Percentiles rank a stretch among this genome's conserved stretches.
Evolutionary conservation across 768 basidiomycete genomes (phyloP).

Genomic region (Gloeopeniophorella convolvens): DNA sequence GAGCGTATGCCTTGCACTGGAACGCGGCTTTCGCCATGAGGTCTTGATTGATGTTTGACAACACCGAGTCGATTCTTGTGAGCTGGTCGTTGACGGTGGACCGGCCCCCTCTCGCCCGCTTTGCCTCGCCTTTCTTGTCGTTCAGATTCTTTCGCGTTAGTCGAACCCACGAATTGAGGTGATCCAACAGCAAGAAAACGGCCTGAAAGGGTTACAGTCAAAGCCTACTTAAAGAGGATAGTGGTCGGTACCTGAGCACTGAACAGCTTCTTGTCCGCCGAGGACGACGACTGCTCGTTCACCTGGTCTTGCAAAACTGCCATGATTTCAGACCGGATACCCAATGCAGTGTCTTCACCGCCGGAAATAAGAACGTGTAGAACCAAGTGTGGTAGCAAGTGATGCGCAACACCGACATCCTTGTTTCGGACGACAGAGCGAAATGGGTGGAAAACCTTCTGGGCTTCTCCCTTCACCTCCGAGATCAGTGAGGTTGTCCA

Average conservation of each 20-base stretch:
- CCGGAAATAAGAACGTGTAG: constrained; percentile 80
- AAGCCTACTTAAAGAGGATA: background rate
- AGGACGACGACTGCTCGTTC: constrained; percentile 46
- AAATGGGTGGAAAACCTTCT: constrained; percentile 74
- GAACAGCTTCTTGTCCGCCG: constrained; percentile 74
- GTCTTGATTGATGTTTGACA: constrained; percentile 78
- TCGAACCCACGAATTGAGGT: constrained; percentile 86
- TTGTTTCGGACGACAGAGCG: constrained; percentile 73
- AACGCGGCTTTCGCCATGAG: constrained; percentile 92
- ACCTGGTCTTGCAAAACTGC: constrained; percentile 87
- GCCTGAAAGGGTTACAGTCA: constrained; percentile 43
- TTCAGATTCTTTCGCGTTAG: constrained; percentile 56
- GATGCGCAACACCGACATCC: constrained; percentile 91
- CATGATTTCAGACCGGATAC: constrained; percentile 70
- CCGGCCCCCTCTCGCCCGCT: constrained; percentile 40
- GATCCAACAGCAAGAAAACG: constrained; percentile 91
- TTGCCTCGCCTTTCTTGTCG: constrained; percentile 43
- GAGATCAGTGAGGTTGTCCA: constrained; percentile 84
- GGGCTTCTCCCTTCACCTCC: constrained; percentile 48
- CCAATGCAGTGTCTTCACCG: constrained; percentile 47
- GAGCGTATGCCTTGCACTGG: constrained; percentile 89
- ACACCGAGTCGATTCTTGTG: constrained; percentile 66
- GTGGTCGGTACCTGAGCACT: constrained; percentile 76
- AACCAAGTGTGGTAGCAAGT: constrained; percentile 87
- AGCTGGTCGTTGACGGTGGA: constrained; percentile 52